Base-by-base conservation (phyloP, 768 basidiomycete species). In the Kwoniella europaea region DNA sequence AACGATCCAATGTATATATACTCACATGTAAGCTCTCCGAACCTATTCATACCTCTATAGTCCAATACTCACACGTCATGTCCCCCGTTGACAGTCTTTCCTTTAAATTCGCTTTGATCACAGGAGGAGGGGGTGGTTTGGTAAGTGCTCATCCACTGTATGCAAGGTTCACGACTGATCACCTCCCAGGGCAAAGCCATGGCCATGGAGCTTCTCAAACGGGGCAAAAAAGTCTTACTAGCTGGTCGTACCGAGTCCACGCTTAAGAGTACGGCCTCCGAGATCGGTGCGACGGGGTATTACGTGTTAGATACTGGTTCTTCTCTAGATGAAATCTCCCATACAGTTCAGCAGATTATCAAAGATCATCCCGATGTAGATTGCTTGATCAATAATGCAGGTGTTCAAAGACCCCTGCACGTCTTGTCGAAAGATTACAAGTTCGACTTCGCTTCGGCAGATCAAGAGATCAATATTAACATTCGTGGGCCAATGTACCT, bases 321-420 rank as follows among this genome's bases (percentile, higher is more conserved):
- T 22, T 65, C 66, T 41, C 12, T 54, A 7, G 60, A 69, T 24
- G 64, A 75, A 10, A 65, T 64, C 35, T 53, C 58, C 16, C 3
- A 29, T 55, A 71, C 71, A 60, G 50, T 77, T 71, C 54, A 71
- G 22, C 71, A 69, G 50, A 29, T 77, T 55, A 64, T 63, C 16
- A 24, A 54, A 4, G 74, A 77, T 44, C 76, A 77, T 56, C 76
- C 76, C 7, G 76, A 77, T 13, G 62, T 78, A 12, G 74, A 78
- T 50, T 74, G 74, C 46, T 27, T 78, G 52, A 78, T 78, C 72
- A 78, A 78, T 69, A 78, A 78, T 75, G 76, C 76, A 2, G 76
- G 76, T 20, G 74, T 78, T 0, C 74, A 75, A 43, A 44, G 61
- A 52, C 76, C 76, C 3, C 55, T 78, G 35, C 66, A 74, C 41